Evolutionary conservation across 2,329 filamentous ascomycete species (phyloP).

Genomic region (Eutypa lata): DNA sequence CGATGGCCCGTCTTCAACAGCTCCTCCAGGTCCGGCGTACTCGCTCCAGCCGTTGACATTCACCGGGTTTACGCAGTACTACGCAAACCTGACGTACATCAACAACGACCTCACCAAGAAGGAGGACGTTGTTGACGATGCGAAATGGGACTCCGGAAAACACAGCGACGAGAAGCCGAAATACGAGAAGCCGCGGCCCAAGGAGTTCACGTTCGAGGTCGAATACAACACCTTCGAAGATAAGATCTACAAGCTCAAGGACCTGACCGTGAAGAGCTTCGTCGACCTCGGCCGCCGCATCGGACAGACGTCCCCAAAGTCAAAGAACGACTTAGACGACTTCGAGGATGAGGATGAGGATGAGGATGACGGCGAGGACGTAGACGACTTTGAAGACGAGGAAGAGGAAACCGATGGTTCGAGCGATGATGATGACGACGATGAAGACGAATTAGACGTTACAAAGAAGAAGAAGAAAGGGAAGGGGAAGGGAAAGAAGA

Average conservation of each 20-base stretch:
- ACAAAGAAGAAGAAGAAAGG: slow-evolving; percentile 36
- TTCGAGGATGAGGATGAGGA: slow-evolving; percentile 15
- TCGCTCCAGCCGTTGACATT: slow-evolving; percentile 78
- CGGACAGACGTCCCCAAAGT: slow-evolving; percentile 45
- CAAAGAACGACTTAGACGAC: slow-evolving; percentile 6
- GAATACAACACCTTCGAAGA: slow-evolving; percentile 86
- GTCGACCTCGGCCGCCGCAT: slow-evolving; percentile 79
- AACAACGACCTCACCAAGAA: slow-evolving; percentile 64
- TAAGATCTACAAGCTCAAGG: slow-evolving; percentile 67
- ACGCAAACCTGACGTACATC: slow-evolving; percentile 85
- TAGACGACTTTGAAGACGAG: slow-evolving; percentile 25
- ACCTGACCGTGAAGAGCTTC: slow-evolving; percentile 81
- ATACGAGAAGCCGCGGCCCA: slow-evolving; percentile 53
- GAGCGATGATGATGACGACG: slow-evolving; percentile 23
- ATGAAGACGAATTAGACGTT: slow-evolving; percentile 21
- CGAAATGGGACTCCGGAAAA: slow-evolving; percentile 63
- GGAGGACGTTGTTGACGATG: slow-evolving; percentile 20
- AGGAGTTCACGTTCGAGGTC: slow-evolving; percentile 69
- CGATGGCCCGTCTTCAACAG: slow-evolving; percentile 65
- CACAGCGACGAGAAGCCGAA: slow-evolving; percentile 57
- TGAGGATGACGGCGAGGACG: slow-evolving; percentile 4
- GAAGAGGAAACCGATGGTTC: slow-evolving; percentile 15
- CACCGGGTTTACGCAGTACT: slow-evolving; percentile 84
- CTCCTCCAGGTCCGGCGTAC: slow-evolving; percentile 85
- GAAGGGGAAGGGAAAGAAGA: slow-evolving; percentile 60